Conservation (phyloP, 2,329 filamentous ascomycete genomes). For the Nothophoma quercina region DNA sequence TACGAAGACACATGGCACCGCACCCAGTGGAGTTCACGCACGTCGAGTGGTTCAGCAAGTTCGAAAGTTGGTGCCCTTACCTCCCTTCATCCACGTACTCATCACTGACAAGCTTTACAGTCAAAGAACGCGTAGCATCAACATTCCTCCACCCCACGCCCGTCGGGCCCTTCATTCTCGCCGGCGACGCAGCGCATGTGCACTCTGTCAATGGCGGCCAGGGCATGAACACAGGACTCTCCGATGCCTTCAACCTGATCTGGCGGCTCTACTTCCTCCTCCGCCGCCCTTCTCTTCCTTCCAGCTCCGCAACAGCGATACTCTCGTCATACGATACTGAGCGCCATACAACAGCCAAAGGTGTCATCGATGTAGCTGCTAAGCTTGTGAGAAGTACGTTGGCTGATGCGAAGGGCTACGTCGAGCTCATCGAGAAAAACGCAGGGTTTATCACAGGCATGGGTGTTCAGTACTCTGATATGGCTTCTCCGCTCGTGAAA, state of each 20-base stretch:
- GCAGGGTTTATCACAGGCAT: constrained; percentile 60
- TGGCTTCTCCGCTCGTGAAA: constrained; percentile 47
- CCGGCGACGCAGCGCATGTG: constrained; percentile 31
- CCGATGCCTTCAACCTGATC: constrained; percentile 27
- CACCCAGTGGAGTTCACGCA: constrained; percentile 53
- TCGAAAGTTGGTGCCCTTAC: constrained; percentile 49
- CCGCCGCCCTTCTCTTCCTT: constrained; percentile 1
- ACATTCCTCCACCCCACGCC: constrained; percentile 23
- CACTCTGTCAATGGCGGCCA: constrained; percentile 34
- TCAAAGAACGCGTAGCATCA: constrained; percentile 29
- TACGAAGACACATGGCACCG: constrained; percentile 56
- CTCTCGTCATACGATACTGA: constrained; percentile 57
- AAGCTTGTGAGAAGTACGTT: constrained; percentile 57
- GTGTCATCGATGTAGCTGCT: constrained; percentile 58
- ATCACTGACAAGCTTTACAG: not conserved
- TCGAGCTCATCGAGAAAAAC: constrained; percentile 58
- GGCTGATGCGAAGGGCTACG: constrained; percentile 55
- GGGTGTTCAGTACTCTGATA: constrained; percentile 53
- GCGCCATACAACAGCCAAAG: constrained; percentile 53
- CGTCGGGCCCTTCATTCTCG: constrained; percentile 24
- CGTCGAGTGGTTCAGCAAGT: constrained; percentile 61
- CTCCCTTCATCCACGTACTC: not conserved
- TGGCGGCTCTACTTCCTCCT: constrained; percentile 24
- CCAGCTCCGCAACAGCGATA: not conserved
- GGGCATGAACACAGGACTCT: constrained; percentile 32